phyloP scores from a whole-genome alignment of 2,329 filamentous ascomycete species.

The Pseudocercospora fuligena region DNA sequence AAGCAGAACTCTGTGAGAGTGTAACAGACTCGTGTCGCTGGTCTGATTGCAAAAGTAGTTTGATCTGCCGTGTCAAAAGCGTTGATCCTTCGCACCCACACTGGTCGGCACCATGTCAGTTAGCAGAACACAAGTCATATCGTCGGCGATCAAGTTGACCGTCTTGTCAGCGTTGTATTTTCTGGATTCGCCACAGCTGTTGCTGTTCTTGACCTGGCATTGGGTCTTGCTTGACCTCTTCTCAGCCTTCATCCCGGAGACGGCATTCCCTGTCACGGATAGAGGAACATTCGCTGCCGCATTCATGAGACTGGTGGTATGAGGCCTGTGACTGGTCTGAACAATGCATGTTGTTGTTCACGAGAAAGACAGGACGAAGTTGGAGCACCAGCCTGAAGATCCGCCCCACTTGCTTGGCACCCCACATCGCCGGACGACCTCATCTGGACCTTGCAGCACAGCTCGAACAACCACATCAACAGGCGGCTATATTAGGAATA shows the following conservation, averaged over 20 bases:
- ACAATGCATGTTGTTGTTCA: background rate
- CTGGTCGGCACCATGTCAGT: background rate
- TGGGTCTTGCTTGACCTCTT: background rate
- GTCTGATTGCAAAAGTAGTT: background rate
- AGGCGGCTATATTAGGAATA: background rate
- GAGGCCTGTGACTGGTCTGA: background rate
- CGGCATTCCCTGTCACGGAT: background rate
- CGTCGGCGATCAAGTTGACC: background rate
- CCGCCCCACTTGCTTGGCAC: conserved; percentile 6
- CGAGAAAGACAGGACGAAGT: background rate
- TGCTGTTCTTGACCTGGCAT: background rate
- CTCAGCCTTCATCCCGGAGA: background rate
- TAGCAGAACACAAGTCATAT: background rate
- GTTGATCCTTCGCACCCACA: background rate
- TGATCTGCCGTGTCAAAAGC: background rate
- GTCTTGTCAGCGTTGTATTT: background rate
- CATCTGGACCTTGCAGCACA: conserved; percentile 2
- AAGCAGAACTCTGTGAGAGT: background rate
- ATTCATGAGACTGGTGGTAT: background rate
- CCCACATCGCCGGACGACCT: background rate
- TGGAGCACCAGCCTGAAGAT: background rate
- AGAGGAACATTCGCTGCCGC: background rate
- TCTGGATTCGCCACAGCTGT: background rate
- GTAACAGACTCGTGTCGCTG: background rate
- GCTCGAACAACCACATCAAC: background rate